A percentile compares a stretch with the other conserved stretches of the same genome.
phyloP scores from a whole-genome alignment of 768 basidiomycete genomes.

The Cubamyces sp. region DNA sequence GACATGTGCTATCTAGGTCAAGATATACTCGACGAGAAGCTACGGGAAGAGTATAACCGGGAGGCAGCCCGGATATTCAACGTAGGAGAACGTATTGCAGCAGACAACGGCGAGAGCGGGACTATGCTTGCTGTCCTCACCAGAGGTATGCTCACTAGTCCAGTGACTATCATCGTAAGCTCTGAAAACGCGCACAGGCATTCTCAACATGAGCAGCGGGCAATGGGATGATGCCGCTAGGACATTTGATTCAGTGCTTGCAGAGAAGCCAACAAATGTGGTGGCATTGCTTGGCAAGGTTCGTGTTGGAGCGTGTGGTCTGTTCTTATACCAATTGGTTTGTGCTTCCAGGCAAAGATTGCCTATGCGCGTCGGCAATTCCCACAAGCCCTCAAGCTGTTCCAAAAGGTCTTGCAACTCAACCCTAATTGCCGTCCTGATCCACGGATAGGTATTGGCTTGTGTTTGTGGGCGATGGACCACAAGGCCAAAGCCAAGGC shows the following conservation, averaged over 20 bases:
- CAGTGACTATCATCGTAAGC: background rate
- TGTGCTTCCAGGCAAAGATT: conserved; percentile 65
- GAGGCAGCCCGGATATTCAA: conserved; percentile 76
- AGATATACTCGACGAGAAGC: conserved; percentile 62
- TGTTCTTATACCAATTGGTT: background rate
- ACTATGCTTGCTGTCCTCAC: conserved; percentile 64
- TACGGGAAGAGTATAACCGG: conserved; percentile 69
- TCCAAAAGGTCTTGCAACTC: conserved; percentile 81
- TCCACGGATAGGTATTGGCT: conserved; percentile 92
- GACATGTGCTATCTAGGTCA: conserved; percentile 50
- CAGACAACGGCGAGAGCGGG: conserved; percentile 63
- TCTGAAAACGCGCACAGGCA: conserved; percentile 49
- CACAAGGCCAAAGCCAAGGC: conserved; percentile 79
- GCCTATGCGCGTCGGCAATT: conserved; percentile 79
- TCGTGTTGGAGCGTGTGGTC: conserved; percentile 12
- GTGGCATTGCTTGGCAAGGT: conserved; percentile 90
- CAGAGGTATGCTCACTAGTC: conserved; percentile 50
- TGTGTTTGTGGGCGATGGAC: conserved; percentile 91
- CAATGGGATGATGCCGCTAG: conserved; percentile 82
- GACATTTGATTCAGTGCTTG: conserved; percentile 80
- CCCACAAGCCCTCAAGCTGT: conserved; percentile 78
- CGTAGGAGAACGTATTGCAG: conserved; percentile 51
- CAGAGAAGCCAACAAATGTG: conserved; percentile 80
- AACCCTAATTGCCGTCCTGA: conserved; percentile 85
- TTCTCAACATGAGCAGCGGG: conserved; percentile 79